These are phyloP conservation scores for Verticillium klebahnii DNA, from an alignment of 2,329 filamentous ascomycete species.

Conservation along the genomic window DNA sequence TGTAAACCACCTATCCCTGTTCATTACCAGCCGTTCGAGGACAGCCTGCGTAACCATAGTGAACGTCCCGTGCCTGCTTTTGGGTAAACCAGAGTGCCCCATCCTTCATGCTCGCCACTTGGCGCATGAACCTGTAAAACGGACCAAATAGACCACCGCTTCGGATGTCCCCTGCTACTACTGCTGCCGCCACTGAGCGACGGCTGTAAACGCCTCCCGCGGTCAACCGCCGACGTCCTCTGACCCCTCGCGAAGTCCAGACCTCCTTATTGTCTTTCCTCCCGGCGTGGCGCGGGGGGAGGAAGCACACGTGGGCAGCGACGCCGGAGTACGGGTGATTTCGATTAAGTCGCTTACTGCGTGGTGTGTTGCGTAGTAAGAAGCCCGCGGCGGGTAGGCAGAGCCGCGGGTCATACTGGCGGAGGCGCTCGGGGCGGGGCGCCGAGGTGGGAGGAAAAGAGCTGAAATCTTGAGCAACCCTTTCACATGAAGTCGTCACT, in stretches of 20 bases:
- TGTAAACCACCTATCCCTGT: not conserved
- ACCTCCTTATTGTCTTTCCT: not conserved
- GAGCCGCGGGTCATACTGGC: conserved; percentile 1
- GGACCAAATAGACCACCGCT: not conserved
- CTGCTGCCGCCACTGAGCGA: not conserved
- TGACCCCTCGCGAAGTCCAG: not conserved
- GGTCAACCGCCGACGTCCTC: not conserved
- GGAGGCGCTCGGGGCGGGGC: conserved; percentile 2
- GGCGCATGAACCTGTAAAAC: not conserved
- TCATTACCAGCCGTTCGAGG: not conserved
- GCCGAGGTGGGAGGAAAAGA: conserved; percentile 7
- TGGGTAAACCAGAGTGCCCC: not conserved
- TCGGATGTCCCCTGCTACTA: not conserved
- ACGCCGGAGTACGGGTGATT: not conserved
- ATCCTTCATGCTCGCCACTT: not conserved
- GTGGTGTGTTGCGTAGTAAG: not conserved
- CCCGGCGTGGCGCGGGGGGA: not conserved
- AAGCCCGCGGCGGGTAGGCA: not conserved
- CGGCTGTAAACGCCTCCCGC: not conserved
- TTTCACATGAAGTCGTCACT: conserved; percentile 73
- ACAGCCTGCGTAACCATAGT: not conserved
- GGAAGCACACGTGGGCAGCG: not conserved
- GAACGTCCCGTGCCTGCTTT: not conserved
- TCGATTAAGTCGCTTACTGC: not conserved
- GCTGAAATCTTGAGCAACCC: conserved; percentile 10